A percentile compares a stretch with the other conserved stretches of the same genome.
phyloP scores from a whole-genome alignment of 2,329 filamentous ascomycete genomes.

The Calonectria honghensis region DNA sequence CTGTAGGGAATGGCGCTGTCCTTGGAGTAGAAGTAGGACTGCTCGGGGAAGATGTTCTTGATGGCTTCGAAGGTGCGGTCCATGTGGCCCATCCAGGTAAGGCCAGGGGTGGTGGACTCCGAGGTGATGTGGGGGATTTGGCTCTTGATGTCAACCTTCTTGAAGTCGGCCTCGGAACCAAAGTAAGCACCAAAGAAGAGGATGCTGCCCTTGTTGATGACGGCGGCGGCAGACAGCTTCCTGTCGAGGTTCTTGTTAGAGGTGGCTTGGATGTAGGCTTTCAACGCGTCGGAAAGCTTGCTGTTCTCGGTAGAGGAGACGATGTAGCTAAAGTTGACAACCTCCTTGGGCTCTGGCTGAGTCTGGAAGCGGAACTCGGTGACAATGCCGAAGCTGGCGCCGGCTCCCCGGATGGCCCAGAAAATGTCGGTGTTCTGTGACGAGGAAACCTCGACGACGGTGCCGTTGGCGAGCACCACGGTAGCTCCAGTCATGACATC shows the following conservation, averaged over 20 bases:
- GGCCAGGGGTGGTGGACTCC: neutral
- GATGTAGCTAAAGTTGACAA: constrained; percentile 11
- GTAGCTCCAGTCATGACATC: constrained; percentile 13
- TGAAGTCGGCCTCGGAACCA: constrained; percentile 7
- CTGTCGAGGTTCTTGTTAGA: neutral
- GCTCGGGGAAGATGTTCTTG: neutral
- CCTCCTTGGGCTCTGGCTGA: constrained; percentile 19
- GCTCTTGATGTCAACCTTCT: constrained; percentile 5
- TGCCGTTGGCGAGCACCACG: constrained; percentile 19
- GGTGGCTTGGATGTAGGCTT: constrained; percentile 21
- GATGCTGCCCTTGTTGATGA: neutral
- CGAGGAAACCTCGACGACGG: neutral
- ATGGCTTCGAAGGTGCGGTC: neutral
- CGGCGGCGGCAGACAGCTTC: neutral
- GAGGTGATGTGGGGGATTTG: constrained; percentile 2
- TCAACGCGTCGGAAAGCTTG: constrained; percentile 10
- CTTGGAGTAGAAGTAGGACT: constrained; percentile 35
- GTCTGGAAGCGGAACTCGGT: constrained; percentile 34
- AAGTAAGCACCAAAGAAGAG: constrained; percentile 6
- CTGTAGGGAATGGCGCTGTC: constrained; percentile 12
- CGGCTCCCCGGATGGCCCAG: constrained; percentile 17
- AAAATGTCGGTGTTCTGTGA: constrained; percentile 14
- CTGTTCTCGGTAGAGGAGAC: constrained; percentile 2
- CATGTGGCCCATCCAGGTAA: constrained; percentile 12
- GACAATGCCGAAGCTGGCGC: constrained; percentile 19